Conservation (phyloP, 225 moss, liverwort and hornwort genomes). For the Lunularia cruciata region DNA sequence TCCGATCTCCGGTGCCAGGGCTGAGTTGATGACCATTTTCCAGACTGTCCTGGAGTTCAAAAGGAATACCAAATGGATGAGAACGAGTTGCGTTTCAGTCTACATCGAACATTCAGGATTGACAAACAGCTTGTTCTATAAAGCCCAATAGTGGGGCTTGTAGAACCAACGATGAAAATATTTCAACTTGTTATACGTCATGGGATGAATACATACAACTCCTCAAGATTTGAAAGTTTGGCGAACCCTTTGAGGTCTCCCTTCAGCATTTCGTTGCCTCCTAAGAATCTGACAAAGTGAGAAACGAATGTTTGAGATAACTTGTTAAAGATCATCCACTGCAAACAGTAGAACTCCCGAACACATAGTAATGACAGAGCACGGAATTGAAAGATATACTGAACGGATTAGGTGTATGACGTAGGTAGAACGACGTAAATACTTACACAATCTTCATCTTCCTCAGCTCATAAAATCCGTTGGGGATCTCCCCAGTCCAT, state of each 20-base stretch:
- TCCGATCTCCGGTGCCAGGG: conserved; percentile 21
- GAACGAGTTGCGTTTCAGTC: too few species aligned
- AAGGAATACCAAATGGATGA: neutral
- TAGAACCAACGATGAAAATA: too few species aligned
- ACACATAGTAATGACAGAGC: too few species aligned
- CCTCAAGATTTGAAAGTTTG: neutral
- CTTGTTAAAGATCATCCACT: too few species aligned
- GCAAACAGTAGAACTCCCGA: too few species aligned
- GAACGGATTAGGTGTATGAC: too few species aligned
- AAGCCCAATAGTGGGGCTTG: neutral
- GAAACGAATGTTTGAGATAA: neutral
- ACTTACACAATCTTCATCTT: conserved; percentile 3
- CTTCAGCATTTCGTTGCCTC: neutral
- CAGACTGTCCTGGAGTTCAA: conserved; percentile 11
- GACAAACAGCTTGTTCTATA: neutral
- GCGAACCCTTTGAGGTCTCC: conserved; percentile 2
- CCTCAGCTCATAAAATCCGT: conserved; percentile 4
- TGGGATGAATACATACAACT: conserved; percentile 1
- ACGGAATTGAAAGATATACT: too few species aligned
- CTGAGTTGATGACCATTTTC: neutral
- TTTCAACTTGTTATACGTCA: too few species aligned
- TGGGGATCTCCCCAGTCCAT: conserved; percentile 8
- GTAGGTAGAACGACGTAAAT: too few species aligned
- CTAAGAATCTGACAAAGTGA: neutral
- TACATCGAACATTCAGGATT: too few species aligned